A percentile compares a stretch with the other conserved stretches of the same genome.
Evolutionary conservation across 768 basidiomycete genomes (phyloP).

Genomic region (Lentinus tigrinus): DNA sequence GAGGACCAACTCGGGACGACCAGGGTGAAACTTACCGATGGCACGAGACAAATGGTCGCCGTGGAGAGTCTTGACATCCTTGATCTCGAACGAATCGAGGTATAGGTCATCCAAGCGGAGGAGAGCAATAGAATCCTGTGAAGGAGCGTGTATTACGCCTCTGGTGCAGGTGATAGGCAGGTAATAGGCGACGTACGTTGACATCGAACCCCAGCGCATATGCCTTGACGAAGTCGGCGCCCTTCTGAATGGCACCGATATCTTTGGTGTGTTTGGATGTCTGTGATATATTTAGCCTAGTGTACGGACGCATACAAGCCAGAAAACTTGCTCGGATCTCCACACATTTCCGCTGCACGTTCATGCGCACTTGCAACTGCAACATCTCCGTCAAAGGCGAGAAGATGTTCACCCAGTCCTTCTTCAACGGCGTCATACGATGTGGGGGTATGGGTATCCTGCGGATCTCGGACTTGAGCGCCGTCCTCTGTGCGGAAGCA

Average conservation of each 20-base stretch:
- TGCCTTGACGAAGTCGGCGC: constrained; percentile 95
- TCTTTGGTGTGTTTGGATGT: constrained; percentile 96
- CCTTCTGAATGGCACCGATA: constrained; percentile 90
- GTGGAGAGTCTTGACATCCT: constrained; percentile 97
- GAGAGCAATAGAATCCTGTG: constrained; percentile 91
- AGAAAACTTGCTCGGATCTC: constrained; percentile 78
- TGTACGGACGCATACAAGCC: not conserved
- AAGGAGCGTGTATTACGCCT: not conserved
- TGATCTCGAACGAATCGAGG: constrained; percentile 98
- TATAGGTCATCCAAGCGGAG: constrained; percentile 95
- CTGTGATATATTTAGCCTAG: constrained; percentile 36
- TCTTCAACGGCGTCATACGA: constrained; percentile 95
- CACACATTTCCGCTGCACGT: constrained; percentile 82
- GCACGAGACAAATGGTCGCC: constrained; percentile 98
- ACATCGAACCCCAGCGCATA: constrained; percentile 94
- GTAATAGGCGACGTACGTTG: constrained; percentile 56
- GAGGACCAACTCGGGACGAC: no score
- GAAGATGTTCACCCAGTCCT: constrained; percentile 95
- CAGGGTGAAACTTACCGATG: constrained; percentile 58
- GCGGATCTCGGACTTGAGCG: constrained; percentile 80
- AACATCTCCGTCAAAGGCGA: constrained; percentile 93
- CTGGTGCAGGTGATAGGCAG: not conserved
- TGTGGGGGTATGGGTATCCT: constrained; percentile 93
- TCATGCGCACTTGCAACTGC: constrained; percentile 96
- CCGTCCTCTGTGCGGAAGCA: constrained; percentile 51